Evolutionary conservation across 116 monocot genomes (phyloP).

Genomic region (Iris pallida): DNA sequence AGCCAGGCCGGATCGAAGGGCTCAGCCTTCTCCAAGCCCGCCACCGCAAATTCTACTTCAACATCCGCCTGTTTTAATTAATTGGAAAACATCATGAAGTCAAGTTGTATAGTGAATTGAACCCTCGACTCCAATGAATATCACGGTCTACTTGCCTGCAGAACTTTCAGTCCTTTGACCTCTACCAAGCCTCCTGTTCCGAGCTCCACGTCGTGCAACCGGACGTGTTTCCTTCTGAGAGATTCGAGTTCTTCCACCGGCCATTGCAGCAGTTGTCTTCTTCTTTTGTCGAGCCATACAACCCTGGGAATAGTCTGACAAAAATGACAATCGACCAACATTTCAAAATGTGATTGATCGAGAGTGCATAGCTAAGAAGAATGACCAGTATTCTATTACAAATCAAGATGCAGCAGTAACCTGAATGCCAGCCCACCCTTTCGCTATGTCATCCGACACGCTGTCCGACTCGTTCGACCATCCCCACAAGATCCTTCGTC

Average conservation of each 20-base stretch:
- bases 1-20: slow-evolving; percentile 9
- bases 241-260: not conserved
- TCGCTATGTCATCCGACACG: slow-evolving; percentile 17
- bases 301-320: not conserved
- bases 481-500: slow-evolving; percentile 33
- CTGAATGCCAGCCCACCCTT: slow-evolving; percentile 44
- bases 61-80: slow-evolving; percentile 11
- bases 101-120: not conserved
- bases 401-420: not conserved
- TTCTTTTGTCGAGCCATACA: not conserved
- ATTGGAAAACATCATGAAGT: not conserved
- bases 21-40: slow-evolving; percentile 24
- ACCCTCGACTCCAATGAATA: not conserved
- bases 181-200: not conserved
- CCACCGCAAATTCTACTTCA: slow-evolving; percentile 14
- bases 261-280: not conserved
- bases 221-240: not conserved
- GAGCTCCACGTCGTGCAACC: not conserved
- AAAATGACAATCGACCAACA: not conserved
- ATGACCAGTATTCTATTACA: no score
- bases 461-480: slow-evolving; percentile 48
- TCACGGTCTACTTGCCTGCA: slow-evolving; percentile 40
- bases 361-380: no score
- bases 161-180: not conserved
- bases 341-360: not conserved